Conservation (phyloP, 257 asterid genomes). For the Penstemon newberryi region DNA sequence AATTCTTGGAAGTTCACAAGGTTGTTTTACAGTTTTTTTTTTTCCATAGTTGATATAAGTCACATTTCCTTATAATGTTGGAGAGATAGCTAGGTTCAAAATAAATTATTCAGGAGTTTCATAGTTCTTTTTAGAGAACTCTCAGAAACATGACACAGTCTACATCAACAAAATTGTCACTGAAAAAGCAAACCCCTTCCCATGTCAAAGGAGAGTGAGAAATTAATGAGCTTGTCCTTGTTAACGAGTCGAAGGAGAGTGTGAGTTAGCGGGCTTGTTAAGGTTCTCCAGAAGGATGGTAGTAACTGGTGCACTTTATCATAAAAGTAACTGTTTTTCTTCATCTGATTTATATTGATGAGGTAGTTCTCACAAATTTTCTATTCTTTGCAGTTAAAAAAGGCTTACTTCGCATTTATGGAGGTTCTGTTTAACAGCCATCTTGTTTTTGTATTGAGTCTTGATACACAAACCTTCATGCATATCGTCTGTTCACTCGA, state of each 20-base stretch:
- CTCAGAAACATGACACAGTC: constrained; percentile 10
- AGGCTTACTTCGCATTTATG: constrained; percentile 85
- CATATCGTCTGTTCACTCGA: constrained; percentile 91
- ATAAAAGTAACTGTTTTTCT: not conserved
- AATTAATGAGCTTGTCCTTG: not conserved
- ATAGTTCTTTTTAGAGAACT: not conserved
- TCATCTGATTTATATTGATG: constrained; percentile 21
- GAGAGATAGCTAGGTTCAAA: constrained; percentile 12
- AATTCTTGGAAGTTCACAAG: not conserved
- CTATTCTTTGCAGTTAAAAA: constrained; percentile 69
- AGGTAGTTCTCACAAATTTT: constrained; percentile 24
- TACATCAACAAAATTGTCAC: not conserved
- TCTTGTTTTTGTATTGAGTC: constrained; percentile 64
- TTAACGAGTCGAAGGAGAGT: too few species aligned
- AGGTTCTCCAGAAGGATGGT: not conserved
- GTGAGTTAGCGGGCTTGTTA: too few species aligned
- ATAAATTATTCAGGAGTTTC: constrained; percentile 2
- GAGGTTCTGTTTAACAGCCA: constrained; percentile 90
- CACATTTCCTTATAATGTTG: constrained; percentile 3
- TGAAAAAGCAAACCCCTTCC: not conserved
- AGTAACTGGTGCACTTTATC: not conserved
- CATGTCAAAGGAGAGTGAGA: constrained; percentile 17
- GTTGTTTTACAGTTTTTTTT: not conserved
- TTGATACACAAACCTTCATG: constrained; percentile 76
- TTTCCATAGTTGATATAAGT: not conserved